Conservation (phyloP, 345 rosid genomes). For the Rhizophora mangle region DNA sequence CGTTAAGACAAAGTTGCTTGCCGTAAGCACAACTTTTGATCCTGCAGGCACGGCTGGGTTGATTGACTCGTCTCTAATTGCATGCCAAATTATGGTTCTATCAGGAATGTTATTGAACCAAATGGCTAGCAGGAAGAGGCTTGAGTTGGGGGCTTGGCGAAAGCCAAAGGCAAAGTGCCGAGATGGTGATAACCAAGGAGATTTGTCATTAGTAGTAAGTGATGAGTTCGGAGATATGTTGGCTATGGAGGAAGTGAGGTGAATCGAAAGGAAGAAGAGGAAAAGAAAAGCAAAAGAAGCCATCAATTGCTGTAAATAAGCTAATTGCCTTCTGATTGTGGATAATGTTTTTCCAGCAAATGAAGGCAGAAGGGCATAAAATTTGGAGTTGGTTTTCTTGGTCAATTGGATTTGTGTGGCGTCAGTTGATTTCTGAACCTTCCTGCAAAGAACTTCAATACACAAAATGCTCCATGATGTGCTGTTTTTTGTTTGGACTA, state of each 20-base stretch:
- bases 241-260: neutral
- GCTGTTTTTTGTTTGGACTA: too few relatives aligned
- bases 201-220: neutral
- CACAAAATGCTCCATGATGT: neutral
- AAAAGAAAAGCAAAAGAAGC: constrained; percentile 3
- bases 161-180: neutral
- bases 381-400: too few relatives aligned
- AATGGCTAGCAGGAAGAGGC: constrained; percentile 30
- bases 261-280: neutral
- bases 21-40: too few relatives aligned
- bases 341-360: neutral
- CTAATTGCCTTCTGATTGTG: neutral
- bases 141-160: neutral
- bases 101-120: constrained; percentile 34
- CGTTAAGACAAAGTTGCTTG: too few relatives aligned
- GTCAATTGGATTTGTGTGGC: too few relatives aligned
- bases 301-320: neutral
- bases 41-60: too few relatives aligned
- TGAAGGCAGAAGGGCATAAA: too few relatives aligned
- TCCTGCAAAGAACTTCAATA: too few relatives aligned
- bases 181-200: neutral
- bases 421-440: too few relatives aligned
- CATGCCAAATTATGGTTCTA: too few relatives aligned
- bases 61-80: too few relatives aligned
- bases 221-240: neutral